A percentile compares a stretch with the other conserved stretches of the same genome.
Evolutionary conservation across 2,329 filamentous ascomycete species (phyloP).

Genomic region (Verruconis gallopava): DNA sequence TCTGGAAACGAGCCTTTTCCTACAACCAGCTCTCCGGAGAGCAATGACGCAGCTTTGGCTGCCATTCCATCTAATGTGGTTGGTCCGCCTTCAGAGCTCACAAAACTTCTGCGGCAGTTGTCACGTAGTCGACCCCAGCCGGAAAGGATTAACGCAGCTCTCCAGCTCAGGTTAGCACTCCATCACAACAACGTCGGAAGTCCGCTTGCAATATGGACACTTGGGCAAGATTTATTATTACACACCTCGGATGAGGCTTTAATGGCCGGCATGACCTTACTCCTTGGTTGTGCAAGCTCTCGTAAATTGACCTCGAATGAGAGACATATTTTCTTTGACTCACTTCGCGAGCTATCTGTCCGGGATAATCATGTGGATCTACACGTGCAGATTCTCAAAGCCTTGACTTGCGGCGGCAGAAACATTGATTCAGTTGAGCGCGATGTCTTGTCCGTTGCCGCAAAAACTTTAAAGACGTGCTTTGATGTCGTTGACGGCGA

Average conservation of each 20-base stretch:
- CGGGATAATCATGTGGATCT: conserved; percentile 20
- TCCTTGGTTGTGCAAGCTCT: conserved; percentile 22
- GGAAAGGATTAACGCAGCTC: conserved; percentile 20
- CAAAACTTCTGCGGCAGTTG: conserved; percentile 21
- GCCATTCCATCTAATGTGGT: conserved; percentile 9
- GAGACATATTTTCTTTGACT: conserved; percentile 26
- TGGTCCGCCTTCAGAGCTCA: conserved; percentile 26
- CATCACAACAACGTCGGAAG: conserved; percentile 24
- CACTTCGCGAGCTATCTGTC: conserved; percentile 18
- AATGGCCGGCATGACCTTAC: conserved; percentile 22
- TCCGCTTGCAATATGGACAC: conserved; percentile 24
- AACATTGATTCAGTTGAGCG: conserved; percentile 27
- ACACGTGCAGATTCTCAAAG: conserved; percentile 23
- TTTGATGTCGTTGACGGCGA: conserved; percentile 21
- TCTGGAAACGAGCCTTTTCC: conserved; percentile 3
- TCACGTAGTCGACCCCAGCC: conserved; percentile 16
- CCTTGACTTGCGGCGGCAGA: conserved; percentile 24
- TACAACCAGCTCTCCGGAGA: neutral
- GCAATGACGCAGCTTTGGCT: neutral
- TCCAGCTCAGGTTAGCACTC: conserved; percentile 22
- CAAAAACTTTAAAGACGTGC: conserved; percentile 20
- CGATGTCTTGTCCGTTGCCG: conserved; percentile 21
- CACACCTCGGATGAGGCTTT: conserved; percentile 22
- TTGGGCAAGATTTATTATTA: conserved; percentile 24
- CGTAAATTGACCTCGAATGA: conserved; percentile 22